These are phyloP conservation scores for Diplodia mutila DNA, from an alignment of 2,329 filamentous ascomycete species.

Conservation along the genomic window DNA sequence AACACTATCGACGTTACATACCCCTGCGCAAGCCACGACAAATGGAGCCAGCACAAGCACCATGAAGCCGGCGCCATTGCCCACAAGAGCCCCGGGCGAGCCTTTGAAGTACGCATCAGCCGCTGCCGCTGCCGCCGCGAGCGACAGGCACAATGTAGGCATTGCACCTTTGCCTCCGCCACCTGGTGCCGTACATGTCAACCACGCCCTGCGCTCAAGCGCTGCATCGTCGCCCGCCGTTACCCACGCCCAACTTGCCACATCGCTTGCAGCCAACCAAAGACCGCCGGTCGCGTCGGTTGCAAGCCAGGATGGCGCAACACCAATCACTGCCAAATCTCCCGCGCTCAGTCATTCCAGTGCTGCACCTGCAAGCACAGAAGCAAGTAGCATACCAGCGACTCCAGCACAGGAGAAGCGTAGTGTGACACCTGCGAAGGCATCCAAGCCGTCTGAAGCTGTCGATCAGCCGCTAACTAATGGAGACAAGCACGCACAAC, in stretches of 20 bases:
- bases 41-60: constrained; percentile 62
- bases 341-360: constrained; percentile 53
- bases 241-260: constrained; percentile 44
- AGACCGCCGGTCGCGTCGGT: constrained; percentile 41
- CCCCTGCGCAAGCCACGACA: constrained; percentile 65
- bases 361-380: constrained; percentile 46
- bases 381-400: constrained; percentile 48
- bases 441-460: constrained; percentile 20
- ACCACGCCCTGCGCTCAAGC: constrained; percentile 56
- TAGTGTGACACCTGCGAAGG: constrained; percentile 48
- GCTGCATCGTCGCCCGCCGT: constrained; percentile 60
- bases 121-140: constrained; percentile 88
- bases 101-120: constrained; percentile 96
- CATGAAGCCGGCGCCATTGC: constrained; percentile 93
- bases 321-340: constrained; percentile 54
- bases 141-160: constrained; percentile 83
- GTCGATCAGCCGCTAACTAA: constrained; percentile 50
- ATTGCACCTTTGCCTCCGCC: constrained; percentile 93
- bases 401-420: constrained; percentile 50
- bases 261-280: constrained; percentile 28
- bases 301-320: constrained; percentile 43
- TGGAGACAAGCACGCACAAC: constrained; percentile 56
- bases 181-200: constrained; percentile 61
- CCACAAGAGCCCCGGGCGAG: constrained; percentile 82
- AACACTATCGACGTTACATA: constrained; percentile 87